Percentiles rank a stretch among this genome's conserved stretches.
Evolutionary conservation across 163 green algal genomes (phyloP).

Genomic region (Scenedesmus sp.): DNA sequence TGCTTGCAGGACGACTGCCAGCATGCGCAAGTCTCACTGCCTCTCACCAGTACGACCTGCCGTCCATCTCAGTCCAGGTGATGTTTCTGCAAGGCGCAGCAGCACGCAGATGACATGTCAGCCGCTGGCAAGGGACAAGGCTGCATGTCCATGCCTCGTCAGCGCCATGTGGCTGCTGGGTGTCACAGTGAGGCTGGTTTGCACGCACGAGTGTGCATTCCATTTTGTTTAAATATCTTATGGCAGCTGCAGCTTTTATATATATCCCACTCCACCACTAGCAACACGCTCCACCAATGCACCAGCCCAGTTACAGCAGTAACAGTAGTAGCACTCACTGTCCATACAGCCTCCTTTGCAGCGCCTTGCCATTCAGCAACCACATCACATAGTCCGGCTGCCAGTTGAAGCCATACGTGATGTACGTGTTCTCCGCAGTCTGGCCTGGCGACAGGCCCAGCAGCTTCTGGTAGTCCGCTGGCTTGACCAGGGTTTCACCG

Average conservation of each 20-base stretch:
- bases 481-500: constrained; percentile 21
- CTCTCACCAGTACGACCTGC: background rate
- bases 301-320: no score
- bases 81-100: constrained; percentile 2
- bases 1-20: background rate
- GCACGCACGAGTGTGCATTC: no score
- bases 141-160: no score
- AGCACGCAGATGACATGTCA: background rate
- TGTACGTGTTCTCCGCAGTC: background rate
- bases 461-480: constrained; percentile 7
- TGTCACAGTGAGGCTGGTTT: no score
- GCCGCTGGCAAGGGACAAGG: background rate
- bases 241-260: background rate
- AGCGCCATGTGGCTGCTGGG: background rate
- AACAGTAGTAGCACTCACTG: background rate
- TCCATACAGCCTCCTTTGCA: constrained; percentile 6
- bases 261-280: background rate
- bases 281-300: background rate
- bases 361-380: constrained; percentile 10
- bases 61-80: constrained; percentile 29
- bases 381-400: constrained; percentile 28
- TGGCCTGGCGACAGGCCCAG: background rate
- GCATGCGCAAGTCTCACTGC: background rate
- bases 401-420: constrained; percentile 38
- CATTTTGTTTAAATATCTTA: no score